These are phyloP conservation scores for Solanum paucissectum DNA, from an alignment of 257 asterid genomes.

Conservation along the genomic window DNA sequence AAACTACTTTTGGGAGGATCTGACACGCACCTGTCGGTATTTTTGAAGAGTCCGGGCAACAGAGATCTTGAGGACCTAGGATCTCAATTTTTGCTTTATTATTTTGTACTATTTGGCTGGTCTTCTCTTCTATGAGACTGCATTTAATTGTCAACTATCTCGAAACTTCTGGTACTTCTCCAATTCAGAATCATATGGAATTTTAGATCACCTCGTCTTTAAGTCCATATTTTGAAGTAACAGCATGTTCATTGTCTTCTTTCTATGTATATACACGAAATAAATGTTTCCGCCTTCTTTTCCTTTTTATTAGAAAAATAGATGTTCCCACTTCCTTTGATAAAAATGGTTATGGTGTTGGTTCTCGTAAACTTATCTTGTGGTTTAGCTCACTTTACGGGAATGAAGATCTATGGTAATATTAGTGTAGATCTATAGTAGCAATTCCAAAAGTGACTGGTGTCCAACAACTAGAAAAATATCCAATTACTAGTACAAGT, in stretches of 20 bases:
- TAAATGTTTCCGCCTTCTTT: neutral
- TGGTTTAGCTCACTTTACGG: neutral
- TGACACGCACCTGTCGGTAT: neutral
- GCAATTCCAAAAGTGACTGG: neutral
- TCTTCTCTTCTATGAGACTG: neutral
- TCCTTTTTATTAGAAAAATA: neutral
- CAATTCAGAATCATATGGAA: neutral
- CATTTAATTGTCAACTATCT: neutral
- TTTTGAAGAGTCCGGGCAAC: neutral
- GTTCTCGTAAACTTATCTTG: neutral
- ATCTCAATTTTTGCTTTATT: neutral
- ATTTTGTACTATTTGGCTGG: neutral
- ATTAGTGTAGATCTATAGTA: neutral
- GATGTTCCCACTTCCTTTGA: neutral
- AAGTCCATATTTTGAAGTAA: neutral
- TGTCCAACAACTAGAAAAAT: neutral
- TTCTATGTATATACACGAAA: neutral
- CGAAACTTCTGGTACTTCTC: neutral
- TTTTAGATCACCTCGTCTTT: neutral
- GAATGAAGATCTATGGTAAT: neutral
- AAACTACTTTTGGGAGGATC: neutral
- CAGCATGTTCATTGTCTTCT: neutral
- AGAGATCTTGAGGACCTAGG: neutral
- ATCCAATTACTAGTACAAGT: neutral
- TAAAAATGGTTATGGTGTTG: neutral